Evolutionary conservation across 2,329 filamentous ascomycete species (phyloP), one percentile per base, ranked within the genome.

Genomic region (Metarhizium humberi): DNA sequence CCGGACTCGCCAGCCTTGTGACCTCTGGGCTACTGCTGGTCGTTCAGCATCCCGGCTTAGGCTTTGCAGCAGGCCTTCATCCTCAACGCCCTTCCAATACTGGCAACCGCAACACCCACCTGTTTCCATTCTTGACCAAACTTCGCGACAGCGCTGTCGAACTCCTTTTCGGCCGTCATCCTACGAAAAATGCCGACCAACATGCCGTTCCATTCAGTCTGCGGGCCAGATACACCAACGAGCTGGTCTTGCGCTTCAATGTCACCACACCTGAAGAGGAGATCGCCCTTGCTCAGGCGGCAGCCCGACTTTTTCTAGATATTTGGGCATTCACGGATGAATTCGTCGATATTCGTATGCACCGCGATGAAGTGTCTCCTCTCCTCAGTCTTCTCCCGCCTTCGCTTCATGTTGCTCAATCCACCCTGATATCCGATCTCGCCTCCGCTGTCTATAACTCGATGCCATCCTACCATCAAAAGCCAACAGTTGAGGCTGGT

Each of bases 161-260:
- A 60, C 67, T 76, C 32, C 62, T 81, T 47, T 80, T 81, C 56
- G 77, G 78, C 13, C 68, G 69, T 6, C 72, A 73, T 60, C 69
- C 70, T 2, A 66, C 64, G 36, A 69, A 69, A 53, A 57, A 62
- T 46, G 54, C 61, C 58, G 51, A 58, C 34, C 55, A 57, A n/a
- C 58, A 62, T 34, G 38, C 64, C 55, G 58, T 64, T 52, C 60
- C 63, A 59, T 67, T 61, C 56, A 68, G 63, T 50, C 59, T 74
- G 32, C 68, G 73, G 32, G 72, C 66, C 32, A 73, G 74, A 59
- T 96, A 96, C 68, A 82, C 84, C 58, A 82, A 87, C 59, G 86
- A 96, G 69, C 78, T 96, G n/a, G 90, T 99, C 16, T 74, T 97
- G 59, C 85, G 94, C 43, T 96, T 97, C 78, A 90, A 87, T 64